phyloP scores from a whole-genome alignment of 306 rosid genomes.

The Lathyrus tuberosus region DNA sequence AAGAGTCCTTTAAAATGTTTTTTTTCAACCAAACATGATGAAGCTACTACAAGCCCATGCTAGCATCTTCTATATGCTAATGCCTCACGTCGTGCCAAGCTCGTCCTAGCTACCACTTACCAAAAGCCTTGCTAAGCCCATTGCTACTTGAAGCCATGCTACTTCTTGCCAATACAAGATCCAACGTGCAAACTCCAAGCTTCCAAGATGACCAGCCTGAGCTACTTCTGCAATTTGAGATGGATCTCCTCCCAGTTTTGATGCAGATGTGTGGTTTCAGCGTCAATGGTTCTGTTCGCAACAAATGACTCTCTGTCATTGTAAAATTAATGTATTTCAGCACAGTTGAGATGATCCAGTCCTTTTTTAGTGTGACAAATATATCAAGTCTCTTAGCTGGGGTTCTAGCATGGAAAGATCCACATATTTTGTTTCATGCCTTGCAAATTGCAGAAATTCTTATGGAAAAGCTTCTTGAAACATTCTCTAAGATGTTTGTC shows the following conservation, averaged over 20 bases:
- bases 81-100: no score
- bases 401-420: constrained; percentile 97
- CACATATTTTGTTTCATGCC: constrained; percentile 85
- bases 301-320: constrained; percentile 91
- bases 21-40: no score
- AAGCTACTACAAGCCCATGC: no score
- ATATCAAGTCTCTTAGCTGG: constrained; percentile 97
- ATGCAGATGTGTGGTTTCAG: constrained; percentile 97
- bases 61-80: no score
- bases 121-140: no score
- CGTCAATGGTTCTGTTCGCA: constrained; percentile 93
- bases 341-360: constrained; percentile 91
- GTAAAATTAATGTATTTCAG: constrained; percentile 97
- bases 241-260: constrained; percentile 93
- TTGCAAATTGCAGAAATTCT: constrained; percentile 97
- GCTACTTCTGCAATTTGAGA: constrained; percentile 91
- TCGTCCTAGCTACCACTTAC: no score
- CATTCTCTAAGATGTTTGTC: constrained; percentile 84
- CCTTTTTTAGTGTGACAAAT: constrained; percentile 77
- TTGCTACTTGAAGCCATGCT: no score
- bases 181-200: no score
- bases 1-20: no score
- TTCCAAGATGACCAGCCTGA: constrained; percentile 90
- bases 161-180: no score
- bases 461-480: constrained; percentile 93